phyloP scores from a whole-genome alignment of 202 grass and related monocot species.

The Zoysia matrella region DNA sequence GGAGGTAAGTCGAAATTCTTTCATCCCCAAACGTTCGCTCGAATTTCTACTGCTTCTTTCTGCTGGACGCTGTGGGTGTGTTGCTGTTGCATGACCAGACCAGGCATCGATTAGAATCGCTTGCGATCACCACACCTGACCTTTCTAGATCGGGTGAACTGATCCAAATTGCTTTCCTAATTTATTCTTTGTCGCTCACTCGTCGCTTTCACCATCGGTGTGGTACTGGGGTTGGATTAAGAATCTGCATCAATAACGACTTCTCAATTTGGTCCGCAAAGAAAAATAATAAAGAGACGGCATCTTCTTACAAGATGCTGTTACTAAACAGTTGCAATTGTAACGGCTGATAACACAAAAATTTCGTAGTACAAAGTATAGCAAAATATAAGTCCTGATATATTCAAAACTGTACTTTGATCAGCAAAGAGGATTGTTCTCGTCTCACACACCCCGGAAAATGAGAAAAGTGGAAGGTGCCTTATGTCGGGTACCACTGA shows the following conservation, averaged over 20 bases:
- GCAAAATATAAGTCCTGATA: no score
- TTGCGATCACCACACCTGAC: neutral
- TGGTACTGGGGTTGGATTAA: neutral
- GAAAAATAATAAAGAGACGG: neutral
- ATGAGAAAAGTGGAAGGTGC: conserved; percentile 12
- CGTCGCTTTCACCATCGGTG: neutral
- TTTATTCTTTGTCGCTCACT: neutral
- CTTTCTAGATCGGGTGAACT: conserved; percentile 3
- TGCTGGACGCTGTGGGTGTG: neutral
- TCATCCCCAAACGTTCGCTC: neutral
- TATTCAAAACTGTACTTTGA: neutral
- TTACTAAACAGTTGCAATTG: neutral
- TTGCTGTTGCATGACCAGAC: no score
- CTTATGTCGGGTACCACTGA: neutral
- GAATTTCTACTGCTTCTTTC: neutral
- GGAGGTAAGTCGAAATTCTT: conserved; percentile 56
- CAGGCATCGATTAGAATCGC: neutral
- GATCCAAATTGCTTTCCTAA: neutral
- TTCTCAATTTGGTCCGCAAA: neutral
- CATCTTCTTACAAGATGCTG: neutral
- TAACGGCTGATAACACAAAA: neutral
- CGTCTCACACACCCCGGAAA: neutral
- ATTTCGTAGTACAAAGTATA: neutral
- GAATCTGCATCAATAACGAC: neutral
- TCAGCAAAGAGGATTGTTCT: neutral